phyloP scores from a whole-genome alignment of 805 yeast species.

The Starmera dryadoides region DNA sequence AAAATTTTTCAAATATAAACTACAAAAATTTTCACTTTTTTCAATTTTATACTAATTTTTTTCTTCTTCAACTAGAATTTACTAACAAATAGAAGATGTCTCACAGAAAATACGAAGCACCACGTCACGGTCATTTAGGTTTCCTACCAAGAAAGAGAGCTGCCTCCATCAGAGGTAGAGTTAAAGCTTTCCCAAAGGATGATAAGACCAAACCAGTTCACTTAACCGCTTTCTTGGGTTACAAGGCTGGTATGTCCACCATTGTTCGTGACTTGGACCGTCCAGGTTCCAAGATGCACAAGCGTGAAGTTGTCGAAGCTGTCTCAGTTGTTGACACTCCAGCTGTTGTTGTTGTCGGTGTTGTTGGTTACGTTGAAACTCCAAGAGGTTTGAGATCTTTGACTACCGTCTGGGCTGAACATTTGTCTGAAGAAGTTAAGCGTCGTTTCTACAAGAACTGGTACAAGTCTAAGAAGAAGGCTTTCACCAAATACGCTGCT shows the following conservation, averaged over 20 bases:
- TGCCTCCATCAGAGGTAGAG: slow-evolving; percentile 96
- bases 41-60: slow-evolving; percentile 6
- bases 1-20: not conserved
- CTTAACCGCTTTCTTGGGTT: slow-evolving; percentile 99
- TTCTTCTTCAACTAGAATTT: slow-evolving; percentile 16
- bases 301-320: slow-evolving; percentile 99
- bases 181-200: slow-evolving; percentile 99
- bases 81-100: slow-evolving; percentile 55
- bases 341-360: slow-evolving; percentile 98
- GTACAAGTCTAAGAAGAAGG: slow-evolving; percentile 99
- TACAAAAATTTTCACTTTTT: slow-evolving; percentile 5
- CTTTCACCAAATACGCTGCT: slow-evolving; percentile 99
- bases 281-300: slow-evolving; percentile 99
- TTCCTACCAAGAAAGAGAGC: slow-evolving; percentile 99
- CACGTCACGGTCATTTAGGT: slow-evolving; percentile 99
- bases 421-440: slow-evolving; percentile 97
- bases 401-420: slow-evolving; percentile 99
- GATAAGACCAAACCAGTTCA: slow-evolving; percentile 96
- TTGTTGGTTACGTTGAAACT: slow-evolving; percentile 99
- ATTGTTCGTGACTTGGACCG: slow-evolving; percentile 99
- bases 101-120: slow-evolving; percentile 99
- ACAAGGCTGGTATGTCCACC: slow-evolving; percentile 99
- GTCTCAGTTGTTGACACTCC: slow-evolving; percentile 99
- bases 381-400: slow-evolving; percentile 99
- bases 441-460: slow-evolving; percentile 99